These are phyloP conservation scores for Blastobotrys elegans DNA, from an alignment of 1,139 yeast species.

Conservation along the genomic window DNA sequence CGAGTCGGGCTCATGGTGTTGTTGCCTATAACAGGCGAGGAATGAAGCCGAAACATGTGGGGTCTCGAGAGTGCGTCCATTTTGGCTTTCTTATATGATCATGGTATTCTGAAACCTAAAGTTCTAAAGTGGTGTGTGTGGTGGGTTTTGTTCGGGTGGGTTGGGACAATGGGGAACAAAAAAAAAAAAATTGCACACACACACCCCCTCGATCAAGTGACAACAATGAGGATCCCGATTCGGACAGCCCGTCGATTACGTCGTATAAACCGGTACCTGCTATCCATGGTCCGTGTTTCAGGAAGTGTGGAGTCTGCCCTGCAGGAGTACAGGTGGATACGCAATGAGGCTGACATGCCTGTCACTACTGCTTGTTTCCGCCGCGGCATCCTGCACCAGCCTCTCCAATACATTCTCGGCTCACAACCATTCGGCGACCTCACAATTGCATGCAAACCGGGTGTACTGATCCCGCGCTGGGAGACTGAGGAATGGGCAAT, in stretches of 20 bases:
- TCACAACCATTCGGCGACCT: constrained; percentile 81
- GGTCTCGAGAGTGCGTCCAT: constrained; percentile 16
- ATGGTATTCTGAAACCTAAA: no score
- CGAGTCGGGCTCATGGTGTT: constrained; percentile 34
- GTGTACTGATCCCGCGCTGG: constrained; percentile 86
- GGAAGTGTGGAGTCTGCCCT: constrained; percentile 30
- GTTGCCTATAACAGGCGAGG: constrained; percentile 28
- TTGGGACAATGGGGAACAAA: neutral
- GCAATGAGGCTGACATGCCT: constrained; percentile 26
- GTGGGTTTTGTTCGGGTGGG: neutral
- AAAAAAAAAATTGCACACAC: no score
- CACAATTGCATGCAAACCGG: constrained; percentile 52
- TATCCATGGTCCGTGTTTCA: constrained; percentile 22
- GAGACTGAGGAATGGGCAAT: constrained; percentile 92
- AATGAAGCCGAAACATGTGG: constrained; percentile 30
- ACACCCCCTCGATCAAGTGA: no score
- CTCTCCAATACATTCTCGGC: constrained; percentile 79
- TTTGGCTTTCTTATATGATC: neutral
- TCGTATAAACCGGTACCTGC: constrained; percentile 20
- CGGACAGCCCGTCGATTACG: constrained; percentile 2
- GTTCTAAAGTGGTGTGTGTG: neutral
- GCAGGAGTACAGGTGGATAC: constrained; percentile 50
- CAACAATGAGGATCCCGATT: constrained; percentile 4
- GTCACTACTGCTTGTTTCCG: constrained; percentile 24
- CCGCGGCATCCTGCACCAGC: constrained; percentile 42